Conservation (phyloP, 257 asterid species). For the Solanum acaule region DNA sequence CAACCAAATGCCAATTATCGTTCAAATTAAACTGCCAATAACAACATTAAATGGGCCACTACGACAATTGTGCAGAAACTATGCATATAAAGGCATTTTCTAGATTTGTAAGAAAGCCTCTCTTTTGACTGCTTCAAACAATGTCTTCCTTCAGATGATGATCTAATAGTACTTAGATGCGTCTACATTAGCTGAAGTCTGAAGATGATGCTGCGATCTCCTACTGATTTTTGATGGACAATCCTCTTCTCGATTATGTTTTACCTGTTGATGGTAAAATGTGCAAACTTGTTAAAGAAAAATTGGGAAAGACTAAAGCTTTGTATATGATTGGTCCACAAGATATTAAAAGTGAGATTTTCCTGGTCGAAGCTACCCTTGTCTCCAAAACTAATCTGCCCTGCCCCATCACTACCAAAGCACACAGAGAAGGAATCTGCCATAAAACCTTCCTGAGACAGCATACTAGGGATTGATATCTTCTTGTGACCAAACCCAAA, state of each 20-base stretch:
- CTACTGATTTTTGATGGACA: background rate
- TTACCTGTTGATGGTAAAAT: background rate
- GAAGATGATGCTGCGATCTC: background rate
- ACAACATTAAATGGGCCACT: background rate
- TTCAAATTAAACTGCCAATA: conserved; percentile 23
- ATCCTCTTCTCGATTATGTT: background rate
- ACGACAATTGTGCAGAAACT: background rate
- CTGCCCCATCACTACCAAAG: conserved; percentile 63
- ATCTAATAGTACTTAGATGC: background rate
- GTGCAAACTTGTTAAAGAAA: background rate
- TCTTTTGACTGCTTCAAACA: background rate
- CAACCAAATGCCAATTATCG: conserved; percentile 23
- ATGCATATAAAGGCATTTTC: background rate
- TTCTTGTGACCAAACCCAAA: conserved; percentile 77
- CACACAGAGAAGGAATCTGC: conserved; percentile 84
- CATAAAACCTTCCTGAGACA: conserved; percentile 45
- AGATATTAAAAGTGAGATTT: conserved; percentile 60
- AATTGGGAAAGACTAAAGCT: conserved; percentile 3
- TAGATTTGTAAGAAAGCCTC: background rate
- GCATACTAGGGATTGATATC: conserved; percentile 74
- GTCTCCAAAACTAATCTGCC: conserved; percentile 72
- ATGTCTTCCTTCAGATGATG: too few relatives aligned
- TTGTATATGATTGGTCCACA: conserved; percentile 45
- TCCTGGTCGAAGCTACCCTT: conserved; percentile 78
- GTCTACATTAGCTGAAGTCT: background rate